A percentile compares a stretch with the other conserved stretches of the same genome.
phyloP scores from a whole-genome alignment of 2,329 filamentous ascomycete species.

The Phaeosphaeria sp. region DNA sequence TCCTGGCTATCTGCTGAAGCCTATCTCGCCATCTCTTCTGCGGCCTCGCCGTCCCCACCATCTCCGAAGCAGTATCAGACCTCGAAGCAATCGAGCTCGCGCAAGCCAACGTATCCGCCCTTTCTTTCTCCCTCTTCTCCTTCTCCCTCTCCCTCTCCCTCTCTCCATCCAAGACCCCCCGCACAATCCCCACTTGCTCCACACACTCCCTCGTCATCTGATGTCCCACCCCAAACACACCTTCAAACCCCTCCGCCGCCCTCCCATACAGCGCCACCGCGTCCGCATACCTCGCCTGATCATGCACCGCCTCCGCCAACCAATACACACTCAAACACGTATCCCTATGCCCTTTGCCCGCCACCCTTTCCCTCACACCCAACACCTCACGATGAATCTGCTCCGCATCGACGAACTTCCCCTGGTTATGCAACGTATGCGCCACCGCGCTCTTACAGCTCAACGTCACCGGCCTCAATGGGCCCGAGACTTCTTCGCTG shows the following conservation, averaged over 20 bases:
- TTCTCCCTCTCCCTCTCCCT: background rate
- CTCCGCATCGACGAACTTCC: conserved; percentile 3
- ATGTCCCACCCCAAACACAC: background rate
- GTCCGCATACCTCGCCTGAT: background rate
- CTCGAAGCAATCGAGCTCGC: background rate
- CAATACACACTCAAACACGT: background rate
- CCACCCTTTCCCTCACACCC: background rate
- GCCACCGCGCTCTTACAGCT: background rate
- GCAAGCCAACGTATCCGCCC: background rate
- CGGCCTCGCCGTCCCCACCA: too few relatives aligned
- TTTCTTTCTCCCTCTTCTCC: background rate
- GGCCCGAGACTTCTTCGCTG: background rate
- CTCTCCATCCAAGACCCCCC: background rate
- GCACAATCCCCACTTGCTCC: background rate
- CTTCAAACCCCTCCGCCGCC: background rate
- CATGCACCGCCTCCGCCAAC: background rate
- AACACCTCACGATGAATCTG: conserved; percentile 1
- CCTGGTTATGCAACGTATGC: background rate
- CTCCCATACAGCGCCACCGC: background rate
- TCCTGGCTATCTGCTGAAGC: too few relatives aligned
- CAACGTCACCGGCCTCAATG: background rate
- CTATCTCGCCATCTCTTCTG: background rate
- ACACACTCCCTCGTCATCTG: background rate
- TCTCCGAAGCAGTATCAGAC: too few relatives aligned
- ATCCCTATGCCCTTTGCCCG: conserved; percentile 4